phyloP scores from a whole-genome alignment of 106 monocot species.

The Ottelia alismoides region DNA sequence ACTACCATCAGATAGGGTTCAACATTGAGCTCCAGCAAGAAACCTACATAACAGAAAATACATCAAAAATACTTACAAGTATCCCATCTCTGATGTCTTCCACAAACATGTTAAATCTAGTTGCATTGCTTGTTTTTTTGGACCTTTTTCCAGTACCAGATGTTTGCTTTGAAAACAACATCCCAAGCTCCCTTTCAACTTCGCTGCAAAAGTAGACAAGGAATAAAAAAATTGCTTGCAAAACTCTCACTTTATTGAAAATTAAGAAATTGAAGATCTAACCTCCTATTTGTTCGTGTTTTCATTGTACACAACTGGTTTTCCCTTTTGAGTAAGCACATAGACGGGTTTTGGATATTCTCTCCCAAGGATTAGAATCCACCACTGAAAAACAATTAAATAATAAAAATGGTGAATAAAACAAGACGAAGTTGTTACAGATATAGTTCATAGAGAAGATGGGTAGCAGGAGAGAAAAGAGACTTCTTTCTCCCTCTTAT shows the following conservation, averaged over 20 bases:
- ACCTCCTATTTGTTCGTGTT: constrained; percentile 85
- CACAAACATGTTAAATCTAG: constrained; percentile 84
- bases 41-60: too few relatives aligned
- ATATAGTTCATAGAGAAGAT: too few relatives aligned
- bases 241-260: not conserved
- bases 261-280: constrained; percentile 4
- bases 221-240: not conserved
- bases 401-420: too few relatives aligned
- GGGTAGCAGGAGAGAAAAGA: too few relatives aligned
- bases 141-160: constrained; percentile 38
- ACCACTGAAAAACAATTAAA: constrained; percentile 66
- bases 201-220: constrained; percentile 35
- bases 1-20: too few relatives aligned
- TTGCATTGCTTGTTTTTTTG: constrained; percentile 35
- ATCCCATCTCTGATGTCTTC: constrained; percentile 99
- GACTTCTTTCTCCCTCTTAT: too few relatives aligned
- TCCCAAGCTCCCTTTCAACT: constrained; percentile 87
- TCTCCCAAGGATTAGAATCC: constrained; percentile 94
- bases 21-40: too few relatives aligned
- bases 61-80: constrained; percentile 82
- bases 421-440: too few relatives aligned
- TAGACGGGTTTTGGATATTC: constrained; percentile 88
- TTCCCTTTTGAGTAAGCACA: constrained; percentile 77
- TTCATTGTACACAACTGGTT: constrained; percentile 98
- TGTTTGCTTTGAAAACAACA: constrained; percentile 62